A percentile compares a stretch with the other conserved stretches of the same genome.
Conservation (phyloP, 177 flowering plant genomes). For the Vitis hybrid region DNA sequence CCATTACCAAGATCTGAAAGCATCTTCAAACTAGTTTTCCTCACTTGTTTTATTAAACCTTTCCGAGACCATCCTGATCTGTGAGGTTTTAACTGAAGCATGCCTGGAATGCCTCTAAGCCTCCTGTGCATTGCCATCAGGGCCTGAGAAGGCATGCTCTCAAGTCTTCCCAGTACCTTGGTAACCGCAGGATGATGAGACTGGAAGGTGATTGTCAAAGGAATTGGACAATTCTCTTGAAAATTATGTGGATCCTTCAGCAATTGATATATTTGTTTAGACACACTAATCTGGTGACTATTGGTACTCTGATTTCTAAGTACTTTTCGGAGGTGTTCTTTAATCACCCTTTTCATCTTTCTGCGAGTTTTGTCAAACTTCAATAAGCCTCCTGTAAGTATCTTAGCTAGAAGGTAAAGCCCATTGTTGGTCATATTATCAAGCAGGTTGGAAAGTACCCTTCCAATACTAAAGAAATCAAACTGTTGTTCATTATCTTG, state of each 20-base stretch:
- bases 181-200: slow-evolving; percentile 35
- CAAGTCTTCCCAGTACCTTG: slow-evolving; percentile 44
- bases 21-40: slow-evolving; percentile 34
- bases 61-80: slow-evolving; percentile 28
- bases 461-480: slow-evolving; percentile 11
- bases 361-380: slow-evolving; percentile 53
- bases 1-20: slow-evolving; percentile 40
- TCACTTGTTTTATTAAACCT: slow-evolving; percentile 32
- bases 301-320: slow-evolving; percentile 9
- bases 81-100: slow-evolving; percentile 25
- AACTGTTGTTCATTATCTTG: slow-evolving; percentile 23
- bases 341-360: slow-evolving; percentile 50
- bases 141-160: slow-evolving; percentile 34
- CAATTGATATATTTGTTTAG: slow-evolving; percentile 28
- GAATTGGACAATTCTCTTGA: slow-evolving; percentile 15
- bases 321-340: slow-evolving; percentile 28
- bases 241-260: slow-evolving; percentile 48
- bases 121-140: slow-evolving; percentile 65
- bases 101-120: slow-evolving; percentile 34
- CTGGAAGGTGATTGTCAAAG: slow-evolving; percentile 15
- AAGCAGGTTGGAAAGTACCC: slow-evolving; percentile 31
- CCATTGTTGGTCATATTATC: slow-evolving; percentile 57
- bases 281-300: slow-evolving; percentile 8
- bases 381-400: slow-evolving; percentile 34
- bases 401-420: slow-evolving; percentile 46